Evolutionary conservation across 306 rosid species (phyloP).

Genomic region (Prosopis cineraria): DNA sequence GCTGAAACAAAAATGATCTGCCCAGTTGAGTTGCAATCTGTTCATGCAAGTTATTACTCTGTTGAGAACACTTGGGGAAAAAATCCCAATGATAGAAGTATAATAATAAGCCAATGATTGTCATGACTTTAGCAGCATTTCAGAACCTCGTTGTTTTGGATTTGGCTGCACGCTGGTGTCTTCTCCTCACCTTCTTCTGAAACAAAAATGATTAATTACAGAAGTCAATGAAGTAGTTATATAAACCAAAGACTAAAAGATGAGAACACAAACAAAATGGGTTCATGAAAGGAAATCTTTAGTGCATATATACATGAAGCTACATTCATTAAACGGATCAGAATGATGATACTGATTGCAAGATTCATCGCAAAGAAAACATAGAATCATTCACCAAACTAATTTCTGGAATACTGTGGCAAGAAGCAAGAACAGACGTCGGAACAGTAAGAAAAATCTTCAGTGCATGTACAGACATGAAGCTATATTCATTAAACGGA

Average conservation of each 20-base stretch:
- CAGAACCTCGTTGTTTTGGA: constrained; percentile 48
- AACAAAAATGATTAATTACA: constrained; percentile 13
- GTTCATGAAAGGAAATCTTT: not conserved
- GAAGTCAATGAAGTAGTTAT: not conserved
- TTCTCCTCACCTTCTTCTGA: constrained; percentile 45
- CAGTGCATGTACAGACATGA: too few relatives aligned
- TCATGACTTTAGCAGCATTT: constrained; percentile 26
- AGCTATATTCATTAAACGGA: not conserved
- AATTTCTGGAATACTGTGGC: too few relatives aligned
- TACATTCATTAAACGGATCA: not conserved
- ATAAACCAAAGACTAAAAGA: not conserved
- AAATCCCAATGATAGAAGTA: not conserved
- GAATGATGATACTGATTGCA: too few relatives aligned
- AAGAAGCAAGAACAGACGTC: too few relatives aligned
- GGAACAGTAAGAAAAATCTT: not conserved
- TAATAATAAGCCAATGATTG: not conserved
- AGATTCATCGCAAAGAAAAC: too few relatives aligned
- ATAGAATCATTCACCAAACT: not conserved
- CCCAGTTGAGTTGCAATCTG: constrained; percentile 36
- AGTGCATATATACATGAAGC: too few relatives aligned
- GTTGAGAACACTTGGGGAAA: constrained; percentile 12
- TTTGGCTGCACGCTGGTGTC: constrained; percentile 34
- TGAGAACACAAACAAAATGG: not conserved
- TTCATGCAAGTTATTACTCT: constrained; percentile 12
- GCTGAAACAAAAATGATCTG: constrained; percentile 32